Evolutionary conservation across 371 early-diverging fungal genomes (phyloP).

Genomic region (Choanephora cucurbitarum): DNA sequence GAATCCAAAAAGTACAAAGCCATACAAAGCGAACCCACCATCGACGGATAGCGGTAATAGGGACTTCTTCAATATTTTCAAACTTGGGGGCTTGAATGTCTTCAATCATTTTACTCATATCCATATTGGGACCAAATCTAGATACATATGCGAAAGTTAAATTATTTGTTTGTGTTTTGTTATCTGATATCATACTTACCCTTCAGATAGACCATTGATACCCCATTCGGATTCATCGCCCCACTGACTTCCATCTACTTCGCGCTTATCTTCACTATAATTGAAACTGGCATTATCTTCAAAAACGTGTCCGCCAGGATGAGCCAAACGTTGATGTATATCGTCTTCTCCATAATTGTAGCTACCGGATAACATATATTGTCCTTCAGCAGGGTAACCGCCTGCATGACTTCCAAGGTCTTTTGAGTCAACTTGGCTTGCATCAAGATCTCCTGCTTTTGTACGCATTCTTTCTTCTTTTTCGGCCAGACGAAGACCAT

Average conservation of each 20-base stretch:
- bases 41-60: slow-evolving; percentile 49
- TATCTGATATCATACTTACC: slow-evolving; percentile 21
- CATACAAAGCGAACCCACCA: slow-evolving; percentile 86
- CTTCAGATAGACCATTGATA: slow-evolving; percentile 31
- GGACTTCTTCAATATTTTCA: slow-evolving; percentile 53
- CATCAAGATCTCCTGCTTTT: slow-evolving; percentile 23
- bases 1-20: slow-evolving; percentile 86
- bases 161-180: neutral
- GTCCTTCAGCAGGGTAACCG: neutral
- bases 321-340: neutral
- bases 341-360: slow-evolving; percentile 2
- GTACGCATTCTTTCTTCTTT: slow-evolving; percentile 54
- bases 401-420: neutral
- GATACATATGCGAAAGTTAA: neutral
- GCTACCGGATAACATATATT: slow-evolving; percentile 4
- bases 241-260: slow-evolving; percentile 38
- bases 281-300: slow-evolving; percentile 25
- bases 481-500: slow-evolving; percentile 67
- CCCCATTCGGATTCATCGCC: slow-evolving; percentile 49
- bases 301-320: slow-evolving; percentile 7
- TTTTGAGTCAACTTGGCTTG: neutral
- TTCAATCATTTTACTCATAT: slow-evolving; percentile 46
- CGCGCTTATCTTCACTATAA: slow-evolving; percentile 34
- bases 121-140: slow-evolving; percentile 46
- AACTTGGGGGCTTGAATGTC: slow-evolving; percentile 34